These are phyloP conservation scores for Letharia lupina DNA, from an alignment of 495 filamentous ascomycete genomes.

Conservation along the genomic window DNA sequence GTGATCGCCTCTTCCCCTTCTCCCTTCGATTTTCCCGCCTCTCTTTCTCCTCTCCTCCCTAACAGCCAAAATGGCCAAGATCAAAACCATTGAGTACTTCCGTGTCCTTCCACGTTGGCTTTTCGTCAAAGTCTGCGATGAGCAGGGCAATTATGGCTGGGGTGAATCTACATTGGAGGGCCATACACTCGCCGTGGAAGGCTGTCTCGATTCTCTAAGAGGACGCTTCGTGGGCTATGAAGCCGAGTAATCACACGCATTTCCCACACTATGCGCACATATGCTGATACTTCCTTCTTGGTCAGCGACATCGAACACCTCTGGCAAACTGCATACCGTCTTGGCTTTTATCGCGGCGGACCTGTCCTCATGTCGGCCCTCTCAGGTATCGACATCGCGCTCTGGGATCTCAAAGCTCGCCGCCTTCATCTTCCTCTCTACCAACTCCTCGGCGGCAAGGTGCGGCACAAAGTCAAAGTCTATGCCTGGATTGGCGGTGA, in stretches of 20 bases:
- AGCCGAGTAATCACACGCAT: constrained; percentile 49
- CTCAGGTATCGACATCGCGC: constrained; percentile 70
- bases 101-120: constrained; percentile 68
- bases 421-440: constrained; percentile 61
- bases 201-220: constrained; percentile 59
- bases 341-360: constrained; percentile 73
- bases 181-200: constrained; percentile 67
- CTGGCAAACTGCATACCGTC: constrained; percentile 64
- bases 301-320: constrained; percentile 70
- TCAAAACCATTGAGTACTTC: constrained; percentile 65
- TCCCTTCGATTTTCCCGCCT: constrained; percentile 4
- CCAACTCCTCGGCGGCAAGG: constrained; percentile 67
- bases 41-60: background rate
- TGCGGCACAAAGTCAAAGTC: constrained; percentile 63
- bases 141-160: constrained; percentile 60
- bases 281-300: constrained; percentile 18
- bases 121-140: constrained; percentile 68
- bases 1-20: background rate
- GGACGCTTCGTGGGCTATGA: constrained; percentile 58
- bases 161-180: constrained; percentile 72
- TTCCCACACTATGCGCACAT: background rate
- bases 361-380: constrained; percentile 78
- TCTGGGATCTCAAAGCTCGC: constrained; percentile 68
- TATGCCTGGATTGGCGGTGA: constrained; percentile 88
- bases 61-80: constrained; percentile 48